Percentiles rank a stretch among this genome's conserved stretches.
phyloP scores from a whole-genome alignment of 2,329 filamentous ascomycete genomes.

The Rhynchosporium agropyri region DNA sequence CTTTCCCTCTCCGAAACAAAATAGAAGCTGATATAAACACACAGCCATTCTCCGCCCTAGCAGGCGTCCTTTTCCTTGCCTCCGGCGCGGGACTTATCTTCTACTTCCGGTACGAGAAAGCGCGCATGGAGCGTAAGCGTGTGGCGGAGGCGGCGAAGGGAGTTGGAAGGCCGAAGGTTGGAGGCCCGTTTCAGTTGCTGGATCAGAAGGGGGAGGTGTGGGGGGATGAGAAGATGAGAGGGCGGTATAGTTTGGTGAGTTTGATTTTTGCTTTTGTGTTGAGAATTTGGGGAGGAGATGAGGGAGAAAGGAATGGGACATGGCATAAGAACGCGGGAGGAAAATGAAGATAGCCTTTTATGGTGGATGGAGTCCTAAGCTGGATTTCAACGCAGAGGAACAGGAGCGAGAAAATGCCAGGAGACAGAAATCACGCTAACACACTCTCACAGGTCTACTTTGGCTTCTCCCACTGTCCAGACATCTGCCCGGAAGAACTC shows the following conservation, averaged over 20 bases:
- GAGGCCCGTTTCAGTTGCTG: slow-evolving; percentile 78
- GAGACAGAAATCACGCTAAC: not conserved
- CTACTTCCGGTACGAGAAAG: slow-evolving; percentile 95
- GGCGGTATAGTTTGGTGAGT: slow-evolving; percentile 75
- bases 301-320: not conserved
- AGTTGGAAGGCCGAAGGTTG: slow-evolving; percentile 89
- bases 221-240: slow-evolving; percentile 79
- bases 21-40: not conserved
- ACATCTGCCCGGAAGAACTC: slow-evolving; percentile 98
- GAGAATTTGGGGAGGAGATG: not conserved
- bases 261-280: not conserved
- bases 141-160: slow-evolving; percentile 92
- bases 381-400: not conserved
- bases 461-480: slow-evolving; percentile 96
- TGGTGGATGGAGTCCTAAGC: not conserved
- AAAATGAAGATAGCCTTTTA: not conserved
- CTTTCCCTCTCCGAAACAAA: not conserved
- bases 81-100: slow-evolving; percentile 77
- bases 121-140: slow-evolving; percentile 83
- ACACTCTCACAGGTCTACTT: slow-evolving; percentile 76
- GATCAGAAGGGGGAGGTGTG: slow-evolving; percentile 82
- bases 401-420: not conserved
- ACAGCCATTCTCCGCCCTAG: slow-evolving; percentile 91
- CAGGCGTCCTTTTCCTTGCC: slow-evolving; percentile 80
- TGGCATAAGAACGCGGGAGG: not conserved